phyloP scores from a whole-genome alignment of 1,284 basidiomycete species.

The Porphyrellus sp. region DNA sequence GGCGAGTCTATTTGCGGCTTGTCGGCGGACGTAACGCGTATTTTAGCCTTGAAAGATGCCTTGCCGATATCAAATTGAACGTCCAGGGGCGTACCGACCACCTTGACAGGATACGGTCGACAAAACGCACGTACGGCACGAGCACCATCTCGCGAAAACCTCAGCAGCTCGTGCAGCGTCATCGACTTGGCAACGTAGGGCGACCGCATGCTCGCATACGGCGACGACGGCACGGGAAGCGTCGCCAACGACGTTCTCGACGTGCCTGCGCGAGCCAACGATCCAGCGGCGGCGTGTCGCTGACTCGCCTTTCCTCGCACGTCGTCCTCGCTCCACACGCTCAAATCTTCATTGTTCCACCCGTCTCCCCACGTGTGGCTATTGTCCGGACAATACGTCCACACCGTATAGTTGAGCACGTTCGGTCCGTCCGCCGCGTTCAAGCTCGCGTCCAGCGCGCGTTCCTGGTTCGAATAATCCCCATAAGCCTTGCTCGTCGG shows the following conservation, averaged over 20 bases:
- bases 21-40: conserved; percentile 60
- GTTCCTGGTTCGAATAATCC: conserved; percentile 79
- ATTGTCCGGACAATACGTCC: conserved; percentile 86
- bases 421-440: conserved; percentile 88
- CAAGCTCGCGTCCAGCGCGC: conserved; percentile 88
- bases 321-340: conserved; percentile 81
- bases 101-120: conserved; percentile 75
- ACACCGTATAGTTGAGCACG: conserved; percentile 80
- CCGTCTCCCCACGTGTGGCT: conserved; percentile 89
- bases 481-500: conserved; percentile 46
- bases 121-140: conserved; percentile 80
- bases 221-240: conserved; percentile 15
- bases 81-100: conserved; percentile 63
- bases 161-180: conserved; percentile 49
- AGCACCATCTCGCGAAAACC: conserved; percentile 78
- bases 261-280: conserved; percentile 6
- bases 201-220: conserved; percentile 9
- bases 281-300: not conserved
- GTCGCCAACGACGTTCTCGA: conserved; percentile 26
- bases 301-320: not conserved
- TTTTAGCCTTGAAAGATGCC: conserved; percentile 63
- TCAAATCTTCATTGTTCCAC: conserved; percentile 97
- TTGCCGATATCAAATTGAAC: conserved; percentile 78
- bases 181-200: not conserved
- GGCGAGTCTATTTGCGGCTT: conserved; percentile 19